A percentile compares a stretch with the other conserved stretches of the same genome.
phyloP scores from a whole-genome alignment of 768 basidiomycete genomes.

The Trametes maxima region DNA sequence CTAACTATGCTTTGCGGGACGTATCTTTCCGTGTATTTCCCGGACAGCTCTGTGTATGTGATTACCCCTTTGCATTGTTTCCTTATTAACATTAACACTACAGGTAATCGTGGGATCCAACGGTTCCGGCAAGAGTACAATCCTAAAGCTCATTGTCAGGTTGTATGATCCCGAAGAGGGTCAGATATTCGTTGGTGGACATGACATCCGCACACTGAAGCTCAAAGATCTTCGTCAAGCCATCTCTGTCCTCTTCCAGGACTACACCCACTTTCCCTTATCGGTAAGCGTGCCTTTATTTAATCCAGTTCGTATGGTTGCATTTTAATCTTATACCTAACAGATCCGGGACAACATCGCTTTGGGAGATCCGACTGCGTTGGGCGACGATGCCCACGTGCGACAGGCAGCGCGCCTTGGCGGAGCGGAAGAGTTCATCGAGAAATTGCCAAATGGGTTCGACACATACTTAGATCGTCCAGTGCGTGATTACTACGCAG shows the following conservation, averaged over 20 bases:
- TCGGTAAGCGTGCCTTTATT: slow-evolving; percentile 48
- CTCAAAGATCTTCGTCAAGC: slow-evolving; percentile 64
- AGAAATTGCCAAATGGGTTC: slow-evolving; percentile 63
- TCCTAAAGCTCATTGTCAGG: slow-evolving; percentile 71
- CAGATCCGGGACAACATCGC: slow-evolving; percentile 81
- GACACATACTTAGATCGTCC: slow-evolving; percentile 77
- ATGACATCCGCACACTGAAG: slow-evolving; percentile 60
- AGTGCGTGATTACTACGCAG: slow-evolving; percentile 66
- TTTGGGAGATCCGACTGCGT: slow-evolving; percentile 64
- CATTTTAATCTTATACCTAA: not conserved
- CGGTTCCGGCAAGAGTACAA: slow-evolving; percentile 78
- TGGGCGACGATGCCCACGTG: slow-evolving; percentile 55
- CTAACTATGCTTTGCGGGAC: slow-evolving; percentile 53
- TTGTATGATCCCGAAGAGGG: slow-evolving; percentile 74
- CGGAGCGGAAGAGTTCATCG: slow-evolving; percentile 67
- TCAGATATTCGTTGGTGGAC: slow-evolving; percentile 63
- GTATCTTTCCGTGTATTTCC: slow-evolving; percentile 69
- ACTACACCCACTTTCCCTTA: slow-evolving; percentile 78
- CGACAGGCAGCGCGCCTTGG: slow-evolving; percentile 68
- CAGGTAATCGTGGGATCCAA: slow-evolving; percentile 80
- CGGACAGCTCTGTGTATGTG: slow-evolving; percentile 74
- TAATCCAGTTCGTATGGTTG: not conserved
- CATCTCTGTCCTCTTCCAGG: slow-evolving; percentile 76
- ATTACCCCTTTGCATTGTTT: not conserved
- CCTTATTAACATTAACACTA: not conserved